Evolutionary conservation across 208 protist genomes (phyloP), one percentile per base, ranked within the genome.

Genomic region (Endotrypanum monterogeii): DNA sequence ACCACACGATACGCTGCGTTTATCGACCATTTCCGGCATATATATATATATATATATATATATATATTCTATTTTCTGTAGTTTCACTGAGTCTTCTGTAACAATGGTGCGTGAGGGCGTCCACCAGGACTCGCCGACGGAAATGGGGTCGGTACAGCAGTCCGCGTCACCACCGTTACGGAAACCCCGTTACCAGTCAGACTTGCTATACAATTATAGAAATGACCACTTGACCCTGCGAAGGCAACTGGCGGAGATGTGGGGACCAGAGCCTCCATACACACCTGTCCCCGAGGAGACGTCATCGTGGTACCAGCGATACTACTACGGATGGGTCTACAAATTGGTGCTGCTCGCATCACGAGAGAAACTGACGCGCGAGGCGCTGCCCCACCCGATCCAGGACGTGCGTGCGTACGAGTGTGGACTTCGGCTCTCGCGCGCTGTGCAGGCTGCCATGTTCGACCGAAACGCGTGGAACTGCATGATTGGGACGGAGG

Each of bases 271-370:
- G 62, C 79, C 85, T 58, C 76, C 69, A 50, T 89, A 89, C 79
- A 71, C 56, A 12, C 78, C 79, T 28, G 62, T 58, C 32, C 69
- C 39, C 32, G 86, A 91, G 69, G 83, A 88, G 30, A 71, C 51
- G 12, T 74, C 77, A 30, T 85, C 74, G 18, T 83, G 81, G 58
- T 80, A 85, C 35, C 57, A 76, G 67, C 73, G 75, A 3, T 71
- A 78, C 37, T 88, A 76, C 55, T 94, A 89, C 67, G 74, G 71
- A 16, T 94, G 84, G 85, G 62, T 91, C 30, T 79, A 84, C 32
- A 16, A 62, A 4, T 76, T 71, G 11, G 79, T 90, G 18, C 56
- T 68, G 56, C 69, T 82, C 25, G 86, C 89, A 6, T 74, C 78
- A 2, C 30, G 65, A 25, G 89, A 94, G 73, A 78, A 82, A n/a